These are phyloP conservation scores for Dissophora ornata DNA, from an alignment of 192 early-diverging fungal genomes.

Conservation along the genomic window DNA sequence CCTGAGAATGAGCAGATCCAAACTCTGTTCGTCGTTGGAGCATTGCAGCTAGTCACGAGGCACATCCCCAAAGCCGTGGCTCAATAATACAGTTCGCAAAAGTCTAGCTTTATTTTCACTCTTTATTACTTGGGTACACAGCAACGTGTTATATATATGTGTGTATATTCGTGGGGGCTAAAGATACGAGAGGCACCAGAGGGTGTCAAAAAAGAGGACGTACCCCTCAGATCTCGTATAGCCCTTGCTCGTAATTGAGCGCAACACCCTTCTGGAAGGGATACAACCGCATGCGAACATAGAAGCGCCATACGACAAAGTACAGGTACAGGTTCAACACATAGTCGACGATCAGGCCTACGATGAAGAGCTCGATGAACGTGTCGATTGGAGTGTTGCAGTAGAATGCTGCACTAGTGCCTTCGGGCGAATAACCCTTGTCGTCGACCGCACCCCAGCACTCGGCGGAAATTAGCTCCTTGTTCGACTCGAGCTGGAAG, in stretches of 20 bases:
- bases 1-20: too few species aligned
- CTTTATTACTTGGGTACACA: too few species aligned
- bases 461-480: slow-evolving; percentile 26
- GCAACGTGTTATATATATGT: too few species aligned
- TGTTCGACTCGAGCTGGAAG: slow-evolving; percentile 40
- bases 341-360: slow-evolving; percentile 42
- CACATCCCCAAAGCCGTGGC: too few species aligned
- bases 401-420: slow-evolving; percentile 45
- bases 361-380: slow-evolving; percentile 46
- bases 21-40: too few species aligned
- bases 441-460: slow-evolving; percentile 48
- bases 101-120: too few species aligned
- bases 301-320: slow-evolving; percentile 53
- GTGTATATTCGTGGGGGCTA: too few species aligned
- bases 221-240: slow-evolving; percentile 34
- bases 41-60: too few species aligned
- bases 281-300: slow-evolving; percentile 50
- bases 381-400: slow-evolving; percentile 44
- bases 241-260: slow-evolving; percentile 35
- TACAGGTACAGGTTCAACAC: slow-evolving; percentile 50
- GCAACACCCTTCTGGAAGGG: slow-evolving; percentile 43
- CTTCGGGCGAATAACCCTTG: slow-evolving; percentile 41
- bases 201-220: not conserved
- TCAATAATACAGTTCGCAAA: too few species aligned
- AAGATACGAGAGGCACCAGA: not conserved